These are phyloP conservation scores for Paraconiothyrium sp. DNA, from an alignment of 2,329 filamentous ascomycete species.

Conservation along the genomic window DNA sequence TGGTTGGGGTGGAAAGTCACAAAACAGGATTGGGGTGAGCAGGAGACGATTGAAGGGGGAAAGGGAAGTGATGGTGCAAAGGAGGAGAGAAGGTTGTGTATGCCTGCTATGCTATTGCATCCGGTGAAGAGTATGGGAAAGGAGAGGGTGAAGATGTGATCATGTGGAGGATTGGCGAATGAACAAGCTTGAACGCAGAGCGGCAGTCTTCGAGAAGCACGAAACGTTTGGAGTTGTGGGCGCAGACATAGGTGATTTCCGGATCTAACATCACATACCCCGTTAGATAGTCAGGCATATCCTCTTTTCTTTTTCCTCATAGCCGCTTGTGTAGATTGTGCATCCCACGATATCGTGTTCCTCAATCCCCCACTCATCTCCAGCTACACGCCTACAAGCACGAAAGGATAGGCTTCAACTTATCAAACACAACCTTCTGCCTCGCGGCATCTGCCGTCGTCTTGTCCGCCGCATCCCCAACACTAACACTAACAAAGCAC, in stretches of 20 bases:
- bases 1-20: constrained; percentile 87
- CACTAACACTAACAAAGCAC: constrained; percentile 71
- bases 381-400: constrained; percentile 16
- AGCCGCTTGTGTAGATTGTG: too few species aligned
- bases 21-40: constrained; percentile 80
- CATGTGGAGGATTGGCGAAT: constrained; percentile 18
- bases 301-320: too few species aligned
- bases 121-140: constrained; percentile 74
- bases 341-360: too few species aligned
- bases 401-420: constrained; percentile 58
- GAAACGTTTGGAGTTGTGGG: too few species aligned
- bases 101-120: constrained; percentile 89
- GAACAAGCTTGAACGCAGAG: not conserved
- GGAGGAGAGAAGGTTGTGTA: constrained; percentile 81
- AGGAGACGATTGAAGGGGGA: constrained; percentile 66
- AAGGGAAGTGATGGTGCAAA: constrained; percentile 54
- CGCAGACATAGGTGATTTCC: too few species aligned
- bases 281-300: too few species aligned
- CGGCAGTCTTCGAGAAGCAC: not conserved
- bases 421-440: constrained; percentile 63
- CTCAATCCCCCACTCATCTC: not conserved
- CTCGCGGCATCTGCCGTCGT: constrained; percentile 62
- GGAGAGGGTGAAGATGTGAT: constrained; percentile 23
- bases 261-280: too few species aligned
- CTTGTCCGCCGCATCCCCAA: constrained; percentile 69